Conservation (phyloP, 257 asterid genomes). For the Nicotiana benthamiana region DNA sequence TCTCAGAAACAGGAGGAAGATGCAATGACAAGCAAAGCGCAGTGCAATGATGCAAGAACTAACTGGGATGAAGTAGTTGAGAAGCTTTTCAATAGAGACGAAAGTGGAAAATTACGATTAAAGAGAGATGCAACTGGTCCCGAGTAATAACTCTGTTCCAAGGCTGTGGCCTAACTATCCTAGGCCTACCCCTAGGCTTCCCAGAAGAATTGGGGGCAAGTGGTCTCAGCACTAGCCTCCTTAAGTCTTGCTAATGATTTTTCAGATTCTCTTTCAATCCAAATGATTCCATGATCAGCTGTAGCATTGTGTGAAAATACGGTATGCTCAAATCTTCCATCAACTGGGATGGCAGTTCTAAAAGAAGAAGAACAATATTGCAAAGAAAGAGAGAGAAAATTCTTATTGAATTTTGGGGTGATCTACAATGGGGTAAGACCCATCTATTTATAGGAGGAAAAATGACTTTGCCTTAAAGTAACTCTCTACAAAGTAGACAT, state of each 20-base stretch:
- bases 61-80: conserved; percentile 60
- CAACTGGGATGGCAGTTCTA: conserved; percentile 93
- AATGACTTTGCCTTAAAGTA: too few species aligned
- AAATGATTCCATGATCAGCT: conserved; percentile 69
- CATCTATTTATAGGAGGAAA: too few species aligned
- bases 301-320: conserved; percentile 81
- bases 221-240: too few species aligned
- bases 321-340: conserved; percentile 94
- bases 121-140: not conserved
- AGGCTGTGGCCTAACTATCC: too few species aligned
- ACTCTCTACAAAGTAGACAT: too few species aligned
- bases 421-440: too few species aligned
- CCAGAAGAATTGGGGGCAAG: too few species aligned
- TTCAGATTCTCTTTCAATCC: conserved; percentile 73
- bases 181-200: too few species aligned
- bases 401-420: too few species aligned
- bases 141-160: not conserved
- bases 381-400: too few species aligned
- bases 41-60: conserved; percentile 29
- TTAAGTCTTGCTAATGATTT: conserved; percentile 52
- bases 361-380: too few species aligned
- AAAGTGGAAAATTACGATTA: conserved; percentile 27
- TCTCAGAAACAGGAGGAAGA: conserved; percentile 12
- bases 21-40: conserved; percentile 17
- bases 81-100: conserved; percentile 52